Evolutionary conservation across 129 eudicot species (phyloP), one percentile per base, ranked within the genome.

Genomic region (Gnaphalium uliginosum): DNA sequence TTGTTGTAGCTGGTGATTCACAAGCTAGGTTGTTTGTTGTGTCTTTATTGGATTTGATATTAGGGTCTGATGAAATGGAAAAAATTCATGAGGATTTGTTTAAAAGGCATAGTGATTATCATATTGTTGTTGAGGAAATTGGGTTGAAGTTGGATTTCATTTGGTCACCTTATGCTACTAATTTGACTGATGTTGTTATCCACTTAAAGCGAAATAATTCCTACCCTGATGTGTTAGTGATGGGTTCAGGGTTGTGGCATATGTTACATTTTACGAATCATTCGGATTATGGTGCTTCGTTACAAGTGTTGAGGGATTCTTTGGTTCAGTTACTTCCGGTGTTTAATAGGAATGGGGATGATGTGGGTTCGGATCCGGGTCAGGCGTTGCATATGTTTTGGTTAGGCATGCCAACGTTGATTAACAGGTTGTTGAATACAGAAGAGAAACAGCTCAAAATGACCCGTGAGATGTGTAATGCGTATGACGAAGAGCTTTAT

Each of bases 211-310:
- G 63, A 30, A 86, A 85, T 39, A 80, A 59, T 63, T 77, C 64
- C 3, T 82, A 75, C 37, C 98, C 98, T 1, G 98, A 94, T 86
- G 97, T 94, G 58, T 71, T 94, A 63, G 89, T 94, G 18, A 85
- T 94, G 89, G 98, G 98, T 41, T 87, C 90, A 13, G 98, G 98
- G 17, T 81, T 94, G 57, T 94, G 98, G 98, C 91, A 94, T 83
- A 94, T 91, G 97, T 73, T 94, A 50, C 96, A 87, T 60, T 69
- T 90, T 6, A 82, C 84, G 9, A 89, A 89, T 78, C 69, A 79
- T 2, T 53, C 85, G 0, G 86, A 91, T 71, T 94, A 86, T 72
- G 93, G 91, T 17, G 79, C 59, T 72, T 83, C 89, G 0, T 81
- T 94, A 69, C 69, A 72, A 66, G 41, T 61, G 39, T 74, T 94